Conservation (phyloP, 1,284 basidiomycete genomes). For the Ceratobasidium papillatum region DNA sequence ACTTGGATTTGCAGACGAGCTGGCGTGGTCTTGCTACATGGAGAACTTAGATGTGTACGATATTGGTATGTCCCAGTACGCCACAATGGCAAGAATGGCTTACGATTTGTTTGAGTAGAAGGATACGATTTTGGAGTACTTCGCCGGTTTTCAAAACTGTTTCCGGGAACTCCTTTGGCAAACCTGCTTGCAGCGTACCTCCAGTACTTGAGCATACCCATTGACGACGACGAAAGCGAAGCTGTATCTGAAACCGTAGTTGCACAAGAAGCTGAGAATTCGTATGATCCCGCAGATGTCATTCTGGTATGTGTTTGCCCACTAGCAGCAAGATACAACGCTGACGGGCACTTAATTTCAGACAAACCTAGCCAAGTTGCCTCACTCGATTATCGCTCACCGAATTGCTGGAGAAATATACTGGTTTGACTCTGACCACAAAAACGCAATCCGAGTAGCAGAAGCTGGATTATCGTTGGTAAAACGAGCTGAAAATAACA, state of each 20-base stretch:
- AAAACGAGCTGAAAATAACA: constrained; percentile 64
- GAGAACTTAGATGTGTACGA: constrained; percentile 78
- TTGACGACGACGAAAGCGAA: constrained; percentile 53
- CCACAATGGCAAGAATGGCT: not conserved
- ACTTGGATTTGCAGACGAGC: constrained; percentile 74
- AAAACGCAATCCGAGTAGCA: constrained; percentile 74
- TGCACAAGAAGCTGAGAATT: constrained; percentile 52
- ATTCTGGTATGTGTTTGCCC: constrained; percentile 45
- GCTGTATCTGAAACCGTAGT: constrained; percentile 45
- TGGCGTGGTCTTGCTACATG: constrained; percentile 81
- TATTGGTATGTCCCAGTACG: constrained; percentile 61
- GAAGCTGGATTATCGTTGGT: constrained; percentile 74
- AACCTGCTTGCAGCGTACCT: constrained; percentile 75
- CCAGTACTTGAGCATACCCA: constrained; percentile 63
- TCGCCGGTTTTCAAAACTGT: constrained; percentile 71
- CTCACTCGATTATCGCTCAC: constrained; percentile 72
- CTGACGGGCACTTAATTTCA: constrained; percentile 21
- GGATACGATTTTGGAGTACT: constrained; percentile 72
- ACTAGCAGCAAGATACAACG: not conserved
- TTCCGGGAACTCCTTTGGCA: constrained; percentile 68
- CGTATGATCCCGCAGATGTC: constrained; percentile 55
- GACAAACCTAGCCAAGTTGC: constrained; percentile 31
- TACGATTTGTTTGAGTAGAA: constrained; percentile 54
- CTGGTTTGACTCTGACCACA: constrained; percentile 77
- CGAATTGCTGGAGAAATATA: constrained; percentile 80